Conservation (phyloP, 2,329 filamentous ascomycete genomes). For the Furcasterigmium sp. region DNA sequence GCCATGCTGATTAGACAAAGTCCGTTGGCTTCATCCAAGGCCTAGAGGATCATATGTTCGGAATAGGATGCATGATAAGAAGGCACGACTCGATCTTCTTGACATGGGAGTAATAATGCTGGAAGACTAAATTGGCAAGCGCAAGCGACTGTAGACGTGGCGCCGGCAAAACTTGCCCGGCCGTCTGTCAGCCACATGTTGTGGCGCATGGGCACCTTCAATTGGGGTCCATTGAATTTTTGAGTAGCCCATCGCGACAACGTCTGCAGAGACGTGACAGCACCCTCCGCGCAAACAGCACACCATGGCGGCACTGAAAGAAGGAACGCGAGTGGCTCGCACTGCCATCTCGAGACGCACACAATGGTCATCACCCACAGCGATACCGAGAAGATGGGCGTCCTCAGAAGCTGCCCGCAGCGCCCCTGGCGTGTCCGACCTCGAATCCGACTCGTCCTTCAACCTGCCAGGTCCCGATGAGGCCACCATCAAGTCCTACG, state of each 20-base stretch:
- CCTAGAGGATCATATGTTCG: no score
- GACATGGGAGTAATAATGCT: no score
- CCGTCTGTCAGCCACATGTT: no score
- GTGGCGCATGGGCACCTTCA: background rate
- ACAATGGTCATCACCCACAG: conserved; percentile 12
- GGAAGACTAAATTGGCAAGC: no score
- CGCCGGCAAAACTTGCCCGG: no score
- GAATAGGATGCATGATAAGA: no score
- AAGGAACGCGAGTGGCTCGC: conserved; percentile 30
- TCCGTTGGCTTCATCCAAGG: no score
- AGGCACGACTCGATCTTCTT: no score
- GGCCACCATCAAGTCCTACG: conserved; percentile 32
- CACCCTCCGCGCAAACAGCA: conserved; percentile 4
- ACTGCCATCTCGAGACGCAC: conserved; percentile 22
- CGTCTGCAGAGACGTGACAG: conserved; percentile 1
- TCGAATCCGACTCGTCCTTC: conserved; percentile 48
- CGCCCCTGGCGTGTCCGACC: conserved; percentile 33
- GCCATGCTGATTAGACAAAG: no score
- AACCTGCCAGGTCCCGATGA: conserved; percentile 32
- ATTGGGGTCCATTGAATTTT: conserved; percentile 1
- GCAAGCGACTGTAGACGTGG: no score
- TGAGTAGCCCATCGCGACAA: background rate
- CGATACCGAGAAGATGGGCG: conserved; percentile 31
- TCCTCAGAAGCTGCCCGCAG: conserved; percentile 38
- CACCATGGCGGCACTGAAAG: conserved; percentile 36